These are phyloP conservation scores for Calycina herbarum DNA, from an alignment of 2,329 filamentous ascomycete genomes.

Conservation along the genomic window DNA sequence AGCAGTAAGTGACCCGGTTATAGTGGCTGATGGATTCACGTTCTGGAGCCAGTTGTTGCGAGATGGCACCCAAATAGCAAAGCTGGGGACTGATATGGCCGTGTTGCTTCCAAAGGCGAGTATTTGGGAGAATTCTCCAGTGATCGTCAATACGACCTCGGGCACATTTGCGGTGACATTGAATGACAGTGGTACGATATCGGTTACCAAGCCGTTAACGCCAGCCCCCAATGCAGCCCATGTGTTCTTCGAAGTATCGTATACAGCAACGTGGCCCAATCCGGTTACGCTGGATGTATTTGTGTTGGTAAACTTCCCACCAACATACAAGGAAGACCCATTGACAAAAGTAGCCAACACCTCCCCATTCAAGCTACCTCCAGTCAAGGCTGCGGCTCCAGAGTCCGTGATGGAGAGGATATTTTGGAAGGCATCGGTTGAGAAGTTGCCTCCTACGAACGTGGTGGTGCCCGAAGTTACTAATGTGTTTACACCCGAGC, in stretches of 20 bases:
- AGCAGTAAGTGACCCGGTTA: conserved; percentile 73
- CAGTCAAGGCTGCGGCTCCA: conserved; percentile 61
- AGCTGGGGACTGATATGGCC: conserved; percentile 65
- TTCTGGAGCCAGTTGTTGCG: conserved; percentile 85
- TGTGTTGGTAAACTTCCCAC: conserved; percentile 81
- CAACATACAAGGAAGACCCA: conserved; percentile 69
- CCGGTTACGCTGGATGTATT: conserved; percentile 59
- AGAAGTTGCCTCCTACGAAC: conserved; percentile 85
- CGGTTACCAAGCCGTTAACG: conserved; percentile 74
- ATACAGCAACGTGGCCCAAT: conserved; percentile 75
- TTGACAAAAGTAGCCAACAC: conserved; percentile 73
- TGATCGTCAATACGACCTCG: conserved; percentile 76
- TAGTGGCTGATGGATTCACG: conserved; percentile 60
- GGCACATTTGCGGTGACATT: conserved; percentile 70
- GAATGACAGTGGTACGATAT: conserved; percentile 73
- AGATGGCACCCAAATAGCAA: conserved; percentile 91
- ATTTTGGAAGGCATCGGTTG: conserved; percentile 65
- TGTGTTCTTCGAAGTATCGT: conserved; percentile 63
- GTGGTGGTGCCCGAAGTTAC: conserved; percentile 61
- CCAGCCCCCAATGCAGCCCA: conserved; percentile 85
- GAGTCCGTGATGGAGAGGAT: conserved; percentile 71
- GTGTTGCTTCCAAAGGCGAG: conserved; percentile 64
- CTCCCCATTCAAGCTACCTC: conserved; percentile 75
- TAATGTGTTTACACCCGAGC: conserved; percentile 72
- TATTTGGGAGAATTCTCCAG: conserved; percentile 75